phyloP scores from a whole-genome alignment of 2,329 filamentous ascomycete species.

The Cladobotryum protrusum region DNA sequence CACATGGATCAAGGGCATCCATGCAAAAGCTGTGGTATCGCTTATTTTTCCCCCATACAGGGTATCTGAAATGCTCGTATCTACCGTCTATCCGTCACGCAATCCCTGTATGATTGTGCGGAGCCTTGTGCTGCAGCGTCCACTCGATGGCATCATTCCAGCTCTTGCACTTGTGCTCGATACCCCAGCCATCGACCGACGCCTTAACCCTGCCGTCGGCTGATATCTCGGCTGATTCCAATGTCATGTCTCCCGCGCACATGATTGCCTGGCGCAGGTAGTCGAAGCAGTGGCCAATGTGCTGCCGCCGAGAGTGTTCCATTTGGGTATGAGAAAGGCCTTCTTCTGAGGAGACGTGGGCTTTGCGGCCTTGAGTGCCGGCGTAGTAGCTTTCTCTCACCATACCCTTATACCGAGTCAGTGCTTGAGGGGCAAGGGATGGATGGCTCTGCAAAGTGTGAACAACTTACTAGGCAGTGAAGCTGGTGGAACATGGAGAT shows the following conservation, averaged over 20 bases:
- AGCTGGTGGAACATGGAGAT: slow-evolving; percentile 7
- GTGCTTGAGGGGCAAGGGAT: no score
- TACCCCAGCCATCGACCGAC: neutral
- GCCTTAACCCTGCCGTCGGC: neutral
- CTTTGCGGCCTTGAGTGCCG: no score
- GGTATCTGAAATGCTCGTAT: no score
- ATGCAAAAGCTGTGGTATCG: no score
- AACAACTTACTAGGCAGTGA: no score
- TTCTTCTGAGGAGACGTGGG: no score
- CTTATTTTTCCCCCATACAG: no score
- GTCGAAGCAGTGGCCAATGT: neutral
- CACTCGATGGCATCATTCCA: neutral
- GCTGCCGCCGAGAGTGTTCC: neutral
- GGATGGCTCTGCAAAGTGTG: no score
- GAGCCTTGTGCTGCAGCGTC: neutral
- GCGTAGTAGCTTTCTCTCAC: no score
- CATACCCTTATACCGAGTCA: no score
- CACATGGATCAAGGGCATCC: no score
- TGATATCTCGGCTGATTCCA: neutral
- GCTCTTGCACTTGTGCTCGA: slow-evolving; percentile 1
- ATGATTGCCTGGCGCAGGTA: slow-evolving; percentile 1
- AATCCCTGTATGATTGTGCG: slow-evolving; percentile 1
- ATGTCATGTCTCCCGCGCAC: neutral
- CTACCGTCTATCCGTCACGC: neutral
- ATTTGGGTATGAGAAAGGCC: no score